phyloP scores from a whole-genome alignment of 495 filamentous ascomycete genomes.

The Lasiosphaeria hispida region DNA sequence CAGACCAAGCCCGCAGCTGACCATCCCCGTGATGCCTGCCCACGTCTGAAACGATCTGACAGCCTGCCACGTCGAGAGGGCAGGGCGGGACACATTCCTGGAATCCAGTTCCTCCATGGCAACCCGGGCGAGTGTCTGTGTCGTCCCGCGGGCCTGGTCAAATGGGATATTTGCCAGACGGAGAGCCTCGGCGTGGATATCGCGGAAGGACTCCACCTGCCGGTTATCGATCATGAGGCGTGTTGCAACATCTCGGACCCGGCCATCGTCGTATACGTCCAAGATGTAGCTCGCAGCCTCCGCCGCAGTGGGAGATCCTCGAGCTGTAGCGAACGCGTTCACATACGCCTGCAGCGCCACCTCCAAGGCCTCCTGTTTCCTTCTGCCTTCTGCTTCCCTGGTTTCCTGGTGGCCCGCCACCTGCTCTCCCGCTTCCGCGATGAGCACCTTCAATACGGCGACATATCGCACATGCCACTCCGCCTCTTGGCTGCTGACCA shows the following conservation, averaged over 20 bases:
- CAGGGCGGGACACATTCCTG: neutral
- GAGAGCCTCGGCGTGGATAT: slow-evolving; percentile 16
- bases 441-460: slow-evolving; percentile 8
- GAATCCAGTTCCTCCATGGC: slow-evolving; percentile 6
- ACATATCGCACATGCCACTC: slow-evolving; percentile 18
- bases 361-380: neutral
- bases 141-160: slow-evolving; percentile 13
- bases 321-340: slow-evolving; percentile 11
- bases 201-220: slow-evolving; percentile 14
- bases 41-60: neutral
- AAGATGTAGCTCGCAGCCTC: slow-evolving; percentile 8
- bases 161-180: slow-evolving; percentile 15
- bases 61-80: neutral
- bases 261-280: slow-evolving; percentile 10
- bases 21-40: neutral
- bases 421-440: neutral
- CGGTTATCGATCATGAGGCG: slow-evolving; percentile 14
- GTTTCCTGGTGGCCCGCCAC: neutral
- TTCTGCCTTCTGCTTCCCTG: neutral
- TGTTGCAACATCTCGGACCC: slow-evolving; percentile 1
- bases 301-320: neutral
- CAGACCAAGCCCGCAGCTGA: slow-evolving; percentile 6
- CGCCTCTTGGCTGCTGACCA: slow-evolving; percentile 14
- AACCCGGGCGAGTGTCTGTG: slow-evolving; percentile 8
- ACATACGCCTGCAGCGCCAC: slow-evolving; percentile 9